Percentiles rank a stretch among this genome's conserved stretches.
Conservation (phyloP, 1,284 basidiomycete genomes). For the Cutaneotrichosporon dermatis region DNA sequence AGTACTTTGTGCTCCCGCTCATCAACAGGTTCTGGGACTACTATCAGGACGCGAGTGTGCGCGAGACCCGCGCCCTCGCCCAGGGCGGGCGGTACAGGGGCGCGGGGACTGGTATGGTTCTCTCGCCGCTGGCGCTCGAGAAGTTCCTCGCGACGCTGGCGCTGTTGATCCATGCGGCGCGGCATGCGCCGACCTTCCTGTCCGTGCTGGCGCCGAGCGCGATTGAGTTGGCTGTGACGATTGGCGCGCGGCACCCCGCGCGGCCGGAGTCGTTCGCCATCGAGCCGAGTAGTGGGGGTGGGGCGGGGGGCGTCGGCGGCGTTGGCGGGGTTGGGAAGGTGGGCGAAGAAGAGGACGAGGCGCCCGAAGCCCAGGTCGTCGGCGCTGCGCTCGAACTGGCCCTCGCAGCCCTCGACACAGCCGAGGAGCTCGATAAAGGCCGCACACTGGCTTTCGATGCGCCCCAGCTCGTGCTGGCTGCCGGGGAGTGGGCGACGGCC, state of each 20-base stretch:
- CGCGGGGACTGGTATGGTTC: conserved; percentile 71
- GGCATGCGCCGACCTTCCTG: conserved; percentile 73
- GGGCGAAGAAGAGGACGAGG: conserved; percentile 10
- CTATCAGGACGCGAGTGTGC: conserved; percentile 69
- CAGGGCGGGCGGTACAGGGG: conserved; percentile 57
- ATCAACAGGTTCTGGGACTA: conserved; percentile 88
- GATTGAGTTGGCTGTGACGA: conserved; percentile 71
- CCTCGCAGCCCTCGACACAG: conserved; percentile 69
- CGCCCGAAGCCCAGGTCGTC: conserved; percentile 62
- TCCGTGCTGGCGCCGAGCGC: conserved; percentile 72
- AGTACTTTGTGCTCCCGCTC: conserved; percentile 79
- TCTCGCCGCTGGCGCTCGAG: conserved; percentile 68
- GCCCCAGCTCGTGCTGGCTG: conserved; percentile 64
- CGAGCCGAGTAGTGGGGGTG: too few relatives aligned
- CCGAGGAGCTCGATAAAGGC: conserved; percentile 70
- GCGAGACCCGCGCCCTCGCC: conserved; percentile 63
- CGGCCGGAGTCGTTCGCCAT: background rate
- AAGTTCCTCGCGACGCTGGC: conserved; percentile 71
- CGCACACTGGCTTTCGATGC: conserved; percentile 69
- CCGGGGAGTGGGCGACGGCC: conserved; percentile 72
- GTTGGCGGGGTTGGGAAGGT: too few relatives aligned
- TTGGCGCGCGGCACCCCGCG: conserved; percentile 62
- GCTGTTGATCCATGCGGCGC: conserved; percentile 72
- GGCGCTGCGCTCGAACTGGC: conserved; percentile 70
- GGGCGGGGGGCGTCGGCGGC: too few relatives aligned